phyloP scores from a whole-genome alignment of 106 monocot genomes.

The Dactylorhiza incarnata region DNA sequence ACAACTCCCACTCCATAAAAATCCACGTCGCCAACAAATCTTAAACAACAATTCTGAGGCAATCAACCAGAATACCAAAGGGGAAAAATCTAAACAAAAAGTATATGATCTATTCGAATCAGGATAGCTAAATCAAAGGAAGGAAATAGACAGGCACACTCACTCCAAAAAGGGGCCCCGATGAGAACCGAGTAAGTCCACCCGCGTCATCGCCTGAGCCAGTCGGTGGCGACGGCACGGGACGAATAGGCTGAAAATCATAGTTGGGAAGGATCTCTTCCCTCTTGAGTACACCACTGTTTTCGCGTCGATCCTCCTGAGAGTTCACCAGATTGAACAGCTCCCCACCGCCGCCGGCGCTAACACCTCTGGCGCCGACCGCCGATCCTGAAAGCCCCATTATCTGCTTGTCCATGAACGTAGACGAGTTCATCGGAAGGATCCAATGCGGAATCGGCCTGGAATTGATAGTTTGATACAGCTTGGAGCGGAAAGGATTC shows the following conservation, averaged over 20 bases:
- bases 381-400: constrained; percentile 32
- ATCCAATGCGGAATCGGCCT: not conserved
- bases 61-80: constrained; percentile 1
- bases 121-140: not conserved
- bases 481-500: not conserved
- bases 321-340: constrained; percentile 41
- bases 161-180: constrained; percentile 2
- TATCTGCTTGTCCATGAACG: constrained; percentile 77
- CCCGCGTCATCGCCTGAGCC: constrained; percentile 2
- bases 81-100: not conserved
- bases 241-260: constrained; percentile 80
- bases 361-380: constrained; percentile 5
- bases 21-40: not conserved
- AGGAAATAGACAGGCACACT: not conserved
- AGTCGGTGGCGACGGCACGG: not conserved
- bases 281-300: constrained; percentile 16
- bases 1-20: not conserved
- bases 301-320: constrained; percentile 24
- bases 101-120: not conserved
- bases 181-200: constrained; percentile 8
- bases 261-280: constrained; percentile 75
- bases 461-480: not conserved
- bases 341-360: constrained; percentile 21
- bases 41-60: not conserved
- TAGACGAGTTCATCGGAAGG: constrained; percentile 47